These are phyloP conservation scores for Penicillium glabrum DNA, from an alignment of 2,329 filamentous ascomycete genomes.

Conservation along the genomic window DNA sequence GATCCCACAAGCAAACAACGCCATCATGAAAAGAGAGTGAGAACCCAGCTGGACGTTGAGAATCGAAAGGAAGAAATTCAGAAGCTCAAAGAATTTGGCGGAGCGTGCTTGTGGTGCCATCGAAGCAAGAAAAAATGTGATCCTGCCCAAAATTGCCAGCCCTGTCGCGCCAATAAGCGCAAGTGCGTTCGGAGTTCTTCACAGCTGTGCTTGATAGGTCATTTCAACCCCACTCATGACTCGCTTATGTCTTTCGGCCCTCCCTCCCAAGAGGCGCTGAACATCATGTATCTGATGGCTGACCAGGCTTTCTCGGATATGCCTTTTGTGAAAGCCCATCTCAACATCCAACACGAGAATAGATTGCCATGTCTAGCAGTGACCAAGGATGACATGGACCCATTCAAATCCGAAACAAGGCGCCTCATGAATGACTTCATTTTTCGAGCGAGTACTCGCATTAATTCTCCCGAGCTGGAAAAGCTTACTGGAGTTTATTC, in stretches of 20 bases:
- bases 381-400: background rate
- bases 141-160: slow-evolving; percentile 15
- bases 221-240: background rate
- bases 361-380: background rate
- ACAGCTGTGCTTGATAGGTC: background rate
- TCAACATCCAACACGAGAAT: background rate
- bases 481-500: background rate
- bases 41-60: background rate
- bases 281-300: background rate
- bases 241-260: background rate
- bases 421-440: background rate
- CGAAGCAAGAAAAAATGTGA: slow-evolving; percentile 29
- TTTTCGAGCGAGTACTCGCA: no score
- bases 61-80: background rate
- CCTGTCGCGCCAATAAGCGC: slow-evolving; percentile 14
- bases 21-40: background rate
- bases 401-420: background rate
- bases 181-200: slow-evolving; percentile 22
- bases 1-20: background rate
- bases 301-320: background rate
- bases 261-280: background rate
- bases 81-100: slow-evolving; percentile 23
- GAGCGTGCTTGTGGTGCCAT: slow-evolving; percentile 30
- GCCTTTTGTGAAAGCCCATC: background rate
- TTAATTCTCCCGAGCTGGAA: background rate